Percentiles rank a stretch among this genome's conserved stretches.
phyloP scores from a whole-genome alignment of 441 rosid genomes.

The Hypseocharis bilobata region DNA sequence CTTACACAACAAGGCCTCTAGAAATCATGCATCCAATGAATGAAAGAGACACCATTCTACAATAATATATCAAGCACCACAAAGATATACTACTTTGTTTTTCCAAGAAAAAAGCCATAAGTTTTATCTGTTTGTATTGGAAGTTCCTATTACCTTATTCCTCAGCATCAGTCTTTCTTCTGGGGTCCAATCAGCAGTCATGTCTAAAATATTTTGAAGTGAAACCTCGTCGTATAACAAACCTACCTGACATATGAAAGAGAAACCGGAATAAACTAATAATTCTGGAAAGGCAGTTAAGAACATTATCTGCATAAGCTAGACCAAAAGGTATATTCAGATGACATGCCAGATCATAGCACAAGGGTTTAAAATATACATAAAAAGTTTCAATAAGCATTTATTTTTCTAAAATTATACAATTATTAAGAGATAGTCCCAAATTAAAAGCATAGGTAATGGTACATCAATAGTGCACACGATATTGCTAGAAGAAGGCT shows the following conservation, averaged over 20 bases:
- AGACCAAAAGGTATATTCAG: constrained; percentile 8
- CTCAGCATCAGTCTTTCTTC: constrained; percentile 88
- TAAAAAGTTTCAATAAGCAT: background rate
- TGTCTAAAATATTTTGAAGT: constrained; percentile 62
- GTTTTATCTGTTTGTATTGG: background rate
- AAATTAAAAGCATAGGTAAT: background rate
- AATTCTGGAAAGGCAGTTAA: constrained; percentile 1
- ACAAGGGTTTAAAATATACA: background rate
- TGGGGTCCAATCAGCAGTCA: constrained; percentile 85
- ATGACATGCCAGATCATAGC: background rate
- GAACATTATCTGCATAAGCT: constrained; percentile 4
- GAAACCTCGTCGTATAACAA: constrained; percentile 72
- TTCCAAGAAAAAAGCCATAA: background rate
- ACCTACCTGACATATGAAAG: constrained; percentile 58
- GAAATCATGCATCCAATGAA: background rate
- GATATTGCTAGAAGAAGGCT: no score
- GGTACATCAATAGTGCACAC: background rate
- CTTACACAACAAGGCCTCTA: background rate
- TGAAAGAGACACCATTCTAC: background rate
- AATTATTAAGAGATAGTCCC: background rate
- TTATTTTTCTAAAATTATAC: background rate
- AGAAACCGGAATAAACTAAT: constrained; percentile 14
- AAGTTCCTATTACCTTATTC: constrained; percentile 48
- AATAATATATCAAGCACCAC: background rate
- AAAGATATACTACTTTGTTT: background rate